phyloP scores from a whole-genome alignment of 129 eudicot species.

The Pseudognaphalium luteoalbum region DNA sequence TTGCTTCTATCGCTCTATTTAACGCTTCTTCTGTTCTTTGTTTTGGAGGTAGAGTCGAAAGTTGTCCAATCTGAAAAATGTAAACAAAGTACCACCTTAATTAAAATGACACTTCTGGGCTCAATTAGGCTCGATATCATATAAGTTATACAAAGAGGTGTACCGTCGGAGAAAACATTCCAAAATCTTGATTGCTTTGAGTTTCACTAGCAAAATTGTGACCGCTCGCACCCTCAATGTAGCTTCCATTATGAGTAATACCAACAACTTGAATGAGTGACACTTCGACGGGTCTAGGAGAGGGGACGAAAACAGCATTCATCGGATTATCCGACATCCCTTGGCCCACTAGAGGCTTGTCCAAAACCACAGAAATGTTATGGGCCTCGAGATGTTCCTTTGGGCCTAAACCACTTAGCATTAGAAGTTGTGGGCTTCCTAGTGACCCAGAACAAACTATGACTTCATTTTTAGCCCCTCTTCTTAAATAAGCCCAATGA shows the following conservation, averaged over 20 bases:
- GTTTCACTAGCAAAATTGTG: conserved; percentile 38
- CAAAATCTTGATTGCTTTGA: conserved; percentile 38
- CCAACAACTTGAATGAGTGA: conserved; percentile 86
- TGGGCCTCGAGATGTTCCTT: conserved; percentile 61
- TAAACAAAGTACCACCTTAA: neutral
- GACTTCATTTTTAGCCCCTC: conserved; percentile 59
- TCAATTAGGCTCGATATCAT: neutral
- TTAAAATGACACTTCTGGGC: neutral
- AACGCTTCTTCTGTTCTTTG: conserved; percentile 74
- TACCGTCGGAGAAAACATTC: conserved; percentile 70
- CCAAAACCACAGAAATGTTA: conserved; percentile 59
- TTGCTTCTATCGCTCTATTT: conserved; percentile 52
- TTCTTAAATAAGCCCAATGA: conserved; percentile 67
- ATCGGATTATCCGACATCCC: conserved; percentile 90
- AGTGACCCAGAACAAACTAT: conserved; percentile 79
- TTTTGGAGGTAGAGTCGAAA: conserved; percentile 83
- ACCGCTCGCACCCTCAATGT: conserved; percentile 82
- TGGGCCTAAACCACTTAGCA: conserved; percentile 95
- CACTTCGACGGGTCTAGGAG: conserved; percentile 77
- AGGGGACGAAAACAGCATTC: conserved; percentile 80
- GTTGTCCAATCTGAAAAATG: conserved; percentile 73
- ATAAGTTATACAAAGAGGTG: neutral
- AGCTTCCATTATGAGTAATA: conserved; percentile 68
- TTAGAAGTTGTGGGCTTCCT: conserved; percentile 88
- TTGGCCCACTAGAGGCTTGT: conserved; percentile 74